Base-by-base conservation (phyloP, 176 grass and related monocot species). In the Oryza meridionalis region DNA sequence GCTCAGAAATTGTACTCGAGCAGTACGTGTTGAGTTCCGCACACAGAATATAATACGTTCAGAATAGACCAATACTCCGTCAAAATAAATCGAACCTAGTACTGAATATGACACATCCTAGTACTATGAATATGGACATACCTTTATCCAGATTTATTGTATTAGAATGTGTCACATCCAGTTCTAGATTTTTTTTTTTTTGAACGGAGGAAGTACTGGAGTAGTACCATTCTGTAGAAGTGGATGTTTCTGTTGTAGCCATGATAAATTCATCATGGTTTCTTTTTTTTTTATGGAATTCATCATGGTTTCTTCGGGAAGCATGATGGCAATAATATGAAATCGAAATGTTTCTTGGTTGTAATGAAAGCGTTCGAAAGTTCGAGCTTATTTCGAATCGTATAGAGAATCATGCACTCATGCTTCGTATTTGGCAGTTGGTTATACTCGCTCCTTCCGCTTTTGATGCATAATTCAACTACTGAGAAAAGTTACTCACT, bases 11-110 rank as follows among this genome's bases (percentile, higher is more conserved):
- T 82, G 79, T 70, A 71, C 72, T 85, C 16, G 49, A 85, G 67
- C 73, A 70, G 63, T 65, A 77, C 51, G 51, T 78, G 85, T 58
- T 38, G n/a, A 65, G 75, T 59, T 86, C 53, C 26, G 65, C 46
- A 40, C 70, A 64, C 40, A 62, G 21, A 59, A 80, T 90, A 84
- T 79, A 86, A 70, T 82, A 69, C 75, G 69, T 85, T 77, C 76
- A 70, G 73, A 88, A 80, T 78, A 45, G 81, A 74, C 2, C 29
- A 31, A 31, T 31, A 31, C 29, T 31, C 26, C 1, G 26, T 27
- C 26, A 27, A 27, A 27, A 27, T 1, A 27, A 27, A 27, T 27
- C 26, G 26, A 27, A 27, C 26, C 26, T 27, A 27, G 26, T 27
- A 27, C 1, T 27, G 26, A 27, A 27, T 27, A 27, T 27, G 26